Evolutionary conservation across 305 asterid species (phyloP), one percentile per base, ranked within the genome.

Genomic region (Petunia hybrid): DNA sequence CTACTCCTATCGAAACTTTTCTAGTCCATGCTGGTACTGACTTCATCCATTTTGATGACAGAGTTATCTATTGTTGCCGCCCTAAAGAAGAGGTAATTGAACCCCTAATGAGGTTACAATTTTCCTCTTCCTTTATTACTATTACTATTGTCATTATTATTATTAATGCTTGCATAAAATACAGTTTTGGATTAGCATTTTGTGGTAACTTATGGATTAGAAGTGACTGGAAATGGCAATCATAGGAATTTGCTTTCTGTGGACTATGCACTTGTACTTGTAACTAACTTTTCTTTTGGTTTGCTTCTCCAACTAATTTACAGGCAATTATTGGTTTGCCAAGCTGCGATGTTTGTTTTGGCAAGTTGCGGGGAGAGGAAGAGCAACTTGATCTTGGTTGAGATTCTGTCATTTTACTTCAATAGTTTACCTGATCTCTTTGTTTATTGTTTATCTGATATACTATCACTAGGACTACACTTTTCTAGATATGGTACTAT

Each of bases 11-110:
- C 4, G 51, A 66, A n/a, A 39, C 51, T 66, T 66, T 66, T 66
- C 73, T 39, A 66, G 40, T 66, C 46, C 73, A 40, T 66, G 48
- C 2, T 40, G 5, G 10, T 65, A 38, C 0, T 0, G 13, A 10
- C 3, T 6, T 0, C 1, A 1, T 6, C 46, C 7, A 66, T 66
- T 5, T 2, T 13, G 16, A 39, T 22, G 38, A 59, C 22, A 59
- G 22, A 66, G 2, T 12, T 1, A 66, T 66, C 3, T 39, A 5
- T 39, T 66, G 46, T 66, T 66, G 51, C 46, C 12, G 46, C 5
- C 48, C 51, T 66, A 66, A 66, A 41, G 73, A 41, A 66, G 51
- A 66, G 73, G 73, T 66, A 62, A 31, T 8, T 8, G 4, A 66
- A 66, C 51, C 39, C 46, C 43, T 65, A 10, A 16, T 60, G 4